phyloP scores from a whole-genome alignment of 495 filamentous ascomycete genomes.

The Rhypophila decipiens region DNA sequence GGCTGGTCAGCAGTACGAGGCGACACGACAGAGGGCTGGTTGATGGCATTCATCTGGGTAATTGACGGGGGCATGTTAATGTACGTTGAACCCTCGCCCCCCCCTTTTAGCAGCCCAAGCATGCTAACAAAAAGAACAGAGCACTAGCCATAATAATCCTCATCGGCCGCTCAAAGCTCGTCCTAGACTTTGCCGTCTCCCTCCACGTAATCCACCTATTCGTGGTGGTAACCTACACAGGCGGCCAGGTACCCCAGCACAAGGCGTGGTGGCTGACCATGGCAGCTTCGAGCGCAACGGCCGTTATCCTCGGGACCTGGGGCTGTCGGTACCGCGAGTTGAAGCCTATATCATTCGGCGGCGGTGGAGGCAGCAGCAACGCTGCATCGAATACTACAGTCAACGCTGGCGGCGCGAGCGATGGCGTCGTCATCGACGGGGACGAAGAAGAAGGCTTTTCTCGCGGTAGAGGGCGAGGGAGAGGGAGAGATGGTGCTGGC shows the following conservation, averaged over 20 bases:
- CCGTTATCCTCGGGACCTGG: constrained; percentile 76
- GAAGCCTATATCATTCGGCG: constrained; percentile 81
- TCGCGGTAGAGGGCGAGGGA: constrained; percentile 44
- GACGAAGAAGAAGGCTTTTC: constrained; percentile 48
- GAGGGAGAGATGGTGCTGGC: constrained; percentile 53
- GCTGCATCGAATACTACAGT: constrained; percentile 22
- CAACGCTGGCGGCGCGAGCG: constrained; percentile 14
- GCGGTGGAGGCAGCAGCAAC: constrained; percentile 16
- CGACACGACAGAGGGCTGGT: constrained; percentile 90
- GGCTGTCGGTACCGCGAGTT: constrained; percentile 86
- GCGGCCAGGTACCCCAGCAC: constrained; percentile 60
- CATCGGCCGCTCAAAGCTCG: constrained; percentile 80
- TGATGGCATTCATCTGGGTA: constrained; percentile 81
- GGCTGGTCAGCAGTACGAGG: constrained; percentile 77
- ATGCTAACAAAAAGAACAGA: constrained; percentile 32
- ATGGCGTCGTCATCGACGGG: constrained; percentile 7
- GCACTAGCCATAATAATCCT: constrained; percentile 73
- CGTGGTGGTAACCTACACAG: constrained; percentile 65
- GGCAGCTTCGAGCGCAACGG: constrained; percentile 57
- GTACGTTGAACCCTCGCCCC: constrained; percentile 50
- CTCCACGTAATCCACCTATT: constrained; percentile 83
- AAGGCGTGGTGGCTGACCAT: constrained; percentile 87
- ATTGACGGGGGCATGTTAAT: constrained; percentile 64
- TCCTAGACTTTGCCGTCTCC: constrained; percentile 89
- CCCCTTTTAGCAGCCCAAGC: not conserved